Evolutionary conservation across 768 basidiomycete species (phyloP).

Genomic region (Epithele typhae): DNA sequence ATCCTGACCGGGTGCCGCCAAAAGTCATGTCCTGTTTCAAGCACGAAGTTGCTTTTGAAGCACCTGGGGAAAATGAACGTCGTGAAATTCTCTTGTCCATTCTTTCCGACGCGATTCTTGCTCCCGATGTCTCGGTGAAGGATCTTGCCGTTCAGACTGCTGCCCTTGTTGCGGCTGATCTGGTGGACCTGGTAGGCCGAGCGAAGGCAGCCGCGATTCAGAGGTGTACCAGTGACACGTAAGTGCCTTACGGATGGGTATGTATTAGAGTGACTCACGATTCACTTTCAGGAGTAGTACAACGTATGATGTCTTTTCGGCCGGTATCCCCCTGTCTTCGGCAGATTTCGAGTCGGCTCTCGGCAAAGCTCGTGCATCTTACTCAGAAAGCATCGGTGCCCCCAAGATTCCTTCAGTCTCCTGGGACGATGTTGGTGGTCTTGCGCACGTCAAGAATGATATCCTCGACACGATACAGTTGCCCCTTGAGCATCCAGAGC

Average conservation of each 20-base stretch:
- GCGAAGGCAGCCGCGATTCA: conserved; percentile 53
- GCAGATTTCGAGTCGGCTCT: conserved; percentile 75
- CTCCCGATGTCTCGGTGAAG: conserved; percentile 75
- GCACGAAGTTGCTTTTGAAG: conserved; percentile 75
- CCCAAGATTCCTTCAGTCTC: conserved; percentile 93
- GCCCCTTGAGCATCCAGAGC: conserved; percentile 83
- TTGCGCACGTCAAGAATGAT: conserved; percentile 82
- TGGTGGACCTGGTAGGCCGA: conserved; percentile 62
- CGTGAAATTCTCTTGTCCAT: conserved; percentile 50
- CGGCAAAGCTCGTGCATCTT: conserved; percentile 64
- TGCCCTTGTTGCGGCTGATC: conserved; percentile 80
- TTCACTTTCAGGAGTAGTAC: background rate
- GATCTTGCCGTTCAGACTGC: conserved; percentile 83
- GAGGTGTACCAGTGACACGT: conserved; percentile 38
- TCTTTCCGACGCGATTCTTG: conserved; percentile 38
- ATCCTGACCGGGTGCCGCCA: conserved; percentile 58
- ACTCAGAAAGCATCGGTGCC: conserved; percentile 93
- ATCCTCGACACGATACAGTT: conserved; percentile 96
- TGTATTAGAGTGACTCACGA: background rate
- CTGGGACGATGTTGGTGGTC: conserved; percentile 97
- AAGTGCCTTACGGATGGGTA: conserved; percentile 15
- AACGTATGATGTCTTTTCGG: conserved; percentile 28
- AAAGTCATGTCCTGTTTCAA: conserved; percentile 74
- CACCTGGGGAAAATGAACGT: conserved; percentile 75
- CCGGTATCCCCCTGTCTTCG: conserved; percentile 42